A percentile compares a stretch with the other conserved stretches of the same genome.
Conservation (phyloP, 2,329 filamentous ascomycete genomes). For the Escovopsis sp. region DNA sequence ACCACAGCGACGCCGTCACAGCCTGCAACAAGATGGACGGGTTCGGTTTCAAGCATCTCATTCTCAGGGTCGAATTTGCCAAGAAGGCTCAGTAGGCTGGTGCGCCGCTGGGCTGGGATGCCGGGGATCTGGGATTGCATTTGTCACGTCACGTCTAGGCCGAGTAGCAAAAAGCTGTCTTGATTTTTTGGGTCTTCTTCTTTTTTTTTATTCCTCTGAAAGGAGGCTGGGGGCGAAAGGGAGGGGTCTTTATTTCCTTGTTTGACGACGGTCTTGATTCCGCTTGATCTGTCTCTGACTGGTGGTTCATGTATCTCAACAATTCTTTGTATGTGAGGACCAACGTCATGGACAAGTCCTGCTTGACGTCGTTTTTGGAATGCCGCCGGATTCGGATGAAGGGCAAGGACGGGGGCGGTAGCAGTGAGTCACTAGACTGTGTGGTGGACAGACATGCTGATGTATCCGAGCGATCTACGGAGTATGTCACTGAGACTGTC, state of each 20-base stretch:
- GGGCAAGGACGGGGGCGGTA: too few relatives aligned
- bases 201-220: neutral
- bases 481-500: too few relatives aligned
- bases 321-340: too few relatives aligned
- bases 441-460: too few relatives aligned
- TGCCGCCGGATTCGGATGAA: too few relatives aligned
- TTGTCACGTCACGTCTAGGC: slow-evolving; percentile 3
- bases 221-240: neutral
- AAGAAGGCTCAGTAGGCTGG: slow-evolving; percentile 46
- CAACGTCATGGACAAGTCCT: too few relatives aligned
- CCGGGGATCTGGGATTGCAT: slow-evolving; percentile 13
- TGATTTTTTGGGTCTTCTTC: neutral
- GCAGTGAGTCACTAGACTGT: too few relatives aligned
- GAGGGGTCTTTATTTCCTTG: too few relatives aligned
- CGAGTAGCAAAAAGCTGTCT: slow-evolving; percentile 3
- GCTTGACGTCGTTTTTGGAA: too few relatives aligned
- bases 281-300: neutral
- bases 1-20: slow-evolving; percentile 76
- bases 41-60: slow-evolving; percentile 77
- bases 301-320: too few relatives aligned
- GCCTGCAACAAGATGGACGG: slow-evolving; percentile 98
- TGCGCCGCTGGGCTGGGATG: slow-evolving; percentile 17
- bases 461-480: too few relatives aligned
- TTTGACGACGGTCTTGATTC: neutral
- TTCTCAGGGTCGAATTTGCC: slow-evolving; percentile 75